phyloP scores from a whole-genome alignment of 2,329 filamentous ascomycete species.

The Aureobasidium mangrovei region DNA sequence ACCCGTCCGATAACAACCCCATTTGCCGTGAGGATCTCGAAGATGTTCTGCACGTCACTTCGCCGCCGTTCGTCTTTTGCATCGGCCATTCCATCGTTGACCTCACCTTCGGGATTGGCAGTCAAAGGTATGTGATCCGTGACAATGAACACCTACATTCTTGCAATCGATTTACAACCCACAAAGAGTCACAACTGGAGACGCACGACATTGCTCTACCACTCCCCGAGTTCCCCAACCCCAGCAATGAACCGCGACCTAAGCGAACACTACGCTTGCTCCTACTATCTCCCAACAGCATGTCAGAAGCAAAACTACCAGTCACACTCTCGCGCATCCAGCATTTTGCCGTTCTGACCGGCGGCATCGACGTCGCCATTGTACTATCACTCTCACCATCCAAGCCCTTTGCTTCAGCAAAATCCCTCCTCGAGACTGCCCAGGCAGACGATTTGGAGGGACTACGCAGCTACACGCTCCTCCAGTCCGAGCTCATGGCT shows the following conservation, averaged over 20 bases:
- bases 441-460: conserved; percentile 7
- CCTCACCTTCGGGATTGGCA: conserved; percentile 17
- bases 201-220: conserved; percentile 31
- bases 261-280: conserved; percentile 22
- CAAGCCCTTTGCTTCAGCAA: not conserved
- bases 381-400: conserved; percentile 24
- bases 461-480: conserved; percentile 20
- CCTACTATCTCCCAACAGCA: conserved; percentile 24
- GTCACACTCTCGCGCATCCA: conserved; percentile 24
- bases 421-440: not conserved
- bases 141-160: not conserved
- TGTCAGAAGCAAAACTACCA: conserved; percentile 17
- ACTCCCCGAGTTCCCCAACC: conserved; percentile 10
- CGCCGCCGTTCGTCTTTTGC: conserved; percentile 32
- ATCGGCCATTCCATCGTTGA: conserved; percentile 29
- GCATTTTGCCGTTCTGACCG: conserved; percentile 24
- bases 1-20: too few relatives aligned
- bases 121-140: conserved; percentile 24
- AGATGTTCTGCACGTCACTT: conserved; percentile 36
- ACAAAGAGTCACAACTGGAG: conserved; percentile 25
- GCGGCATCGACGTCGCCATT: conserved; percentile 24
- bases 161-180: not conserved
- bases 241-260: conserved; percentile 11
- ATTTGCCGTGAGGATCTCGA: too few relatives aligned
- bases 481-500: conserved; percentile 22